Base-by-base conservation (phyloP, 148 eudicot species). In the Hydrangea macrophylla region DNA sequence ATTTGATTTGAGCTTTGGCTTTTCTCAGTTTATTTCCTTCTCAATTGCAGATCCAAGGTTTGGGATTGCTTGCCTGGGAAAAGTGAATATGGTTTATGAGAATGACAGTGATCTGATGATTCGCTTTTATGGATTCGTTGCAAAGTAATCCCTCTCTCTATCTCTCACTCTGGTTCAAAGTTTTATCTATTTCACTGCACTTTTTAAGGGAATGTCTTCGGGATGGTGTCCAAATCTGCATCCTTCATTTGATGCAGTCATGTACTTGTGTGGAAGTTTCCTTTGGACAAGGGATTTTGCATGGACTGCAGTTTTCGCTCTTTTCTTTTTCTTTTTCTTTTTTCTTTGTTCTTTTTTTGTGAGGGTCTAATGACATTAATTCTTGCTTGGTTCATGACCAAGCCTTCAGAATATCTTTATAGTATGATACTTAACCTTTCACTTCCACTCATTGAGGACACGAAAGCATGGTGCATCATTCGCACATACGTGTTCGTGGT, bases 41-140 rank as follows among this genome's bases (percentile, higher is more conserved):
- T 73, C 44, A 35, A 26, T 37, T 78, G 75, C 90, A 92, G 98
- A 92, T 78, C 98, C 98, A 79, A 80, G 83, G 48, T 88, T 86
- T 79, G 98, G 98, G 36, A 82, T 92, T 58, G 85, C 88, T 74
- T 86, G 93, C 81, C 82, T 92, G 80, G 98, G 98, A 58, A 92
- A 90, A 77, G 85, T 92, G 59, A 92, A 84, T 75, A 71, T 84
- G 85, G 81, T 78, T 62, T 88, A 79, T 67, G 98, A 88, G 79
- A 88, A 82, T 79, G 98, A 92, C 79, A 84, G 73, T 8, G 98
- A 89, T 58, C 77, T 92, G 83, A 89, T 87, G 93, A 81, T 89
- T 73, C 96, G 69, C 12, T 92, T 92, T 60, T 92, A 92, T 68
- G 83, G 74, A 59, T 92, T 92, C 78, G 92, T 90, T 51, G 86